A percentile compares a stretch with the other conserved stretches of the same genome.
phyloP scores from a whole-genome alignment of 225 moss, liverwort and hornwort genomes.

The Pseudoscleropodium purum region DNA sequence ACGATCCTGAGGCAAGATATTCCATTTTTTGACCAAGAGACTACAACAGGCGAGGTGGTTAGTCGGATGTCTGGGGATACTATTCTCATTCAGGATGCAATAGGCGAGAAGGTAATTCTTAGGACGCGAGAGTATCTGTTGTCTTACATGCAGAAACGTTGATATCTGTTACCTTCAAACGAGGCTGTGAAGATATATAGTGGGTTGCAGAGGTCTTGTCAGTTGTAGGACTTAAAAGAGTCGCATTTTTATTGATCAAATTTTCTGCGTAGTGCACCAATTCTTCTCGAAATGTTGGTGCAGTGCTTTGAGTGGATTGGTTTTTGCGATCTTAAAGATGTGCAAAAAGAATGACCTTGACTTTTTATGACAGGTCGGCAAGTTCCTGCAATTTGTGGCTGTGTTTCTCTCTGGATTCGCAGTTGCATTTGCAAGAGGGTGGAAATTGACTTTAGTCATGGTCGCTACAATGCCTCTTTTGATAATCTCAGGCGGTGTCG shows the following conservation, averaged over 20 bases:
- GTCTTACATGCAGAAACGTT: neutral
- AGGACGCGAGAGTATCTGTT: neutral
- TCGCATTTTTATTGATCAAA: neutral
- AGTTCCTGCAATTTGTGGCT: constrained; percentile 35
- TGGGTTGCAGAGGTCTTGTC: neutral
- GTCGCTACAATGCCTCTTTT: constrained; percentile 57
- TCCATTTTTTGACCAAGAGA: constrained; percentile 76
- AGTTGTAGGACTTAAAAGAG: neutral
- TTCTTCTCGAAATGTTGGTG: neutral
- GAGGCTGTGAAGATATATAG: neutral
- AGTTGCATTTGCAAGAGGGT: constrained; percentile 66
- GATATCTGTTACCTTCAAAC: neutral
- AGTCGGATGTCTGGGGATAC: constrained; percentile 93
- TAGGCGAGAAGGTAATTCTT: constrained; percentile 79
- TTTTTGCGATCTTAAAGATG: neutral
- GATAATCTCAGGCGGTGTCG: constrained; percentile 22
- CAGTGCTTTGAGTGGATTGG: neutral
- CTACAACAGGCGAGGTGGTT: constrained; percentile 83
- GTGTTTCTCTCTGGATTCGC: constrained; percentile 60
- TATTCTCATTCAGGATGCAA: constrained; percentile 68
- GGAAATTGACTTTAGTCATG: constrained; percentile 78
- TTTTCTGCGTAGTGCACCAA: neutral
- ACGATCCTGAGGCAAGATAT: constrained; percentile 80
- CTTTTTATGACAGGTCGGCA: constrained; percentile 53
- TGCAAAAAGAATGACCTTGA: neutral